A percentile compares a stretch with the other conserved stretches of the same genome.
Evolutionary conservation across 768 basidiomycete genomes (phyloP).

Genomic region (Lentinula raphanica): DNA sequence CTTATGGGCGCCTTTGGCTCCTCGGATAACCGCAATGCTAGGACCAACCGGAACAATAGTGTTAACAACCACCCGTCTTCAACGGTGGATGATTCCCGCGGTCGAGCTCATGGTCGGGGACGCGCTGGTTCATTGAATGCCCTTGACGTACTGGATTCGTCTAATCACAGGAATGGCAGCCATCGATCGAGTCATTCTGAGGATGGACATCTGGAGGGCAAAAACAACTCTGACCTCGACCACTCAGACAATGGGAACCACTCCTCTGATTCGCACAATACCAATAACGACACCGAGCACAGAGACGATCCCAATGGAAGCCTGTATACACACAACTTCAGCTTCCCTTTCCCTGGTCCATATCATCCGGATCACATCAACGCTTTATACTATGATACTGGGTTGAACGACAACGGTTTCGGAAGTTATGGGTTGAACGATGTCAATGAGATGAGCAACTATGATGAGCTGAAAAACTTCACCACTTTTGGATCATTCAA

Average conservation of each 20-base stretch:
- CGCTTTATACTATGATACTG: slow-evolving; percentile 36
- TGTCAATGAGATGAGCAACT: neutral
- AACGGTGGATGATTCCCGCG: neutral
- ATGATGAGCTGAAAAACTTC: neutral
- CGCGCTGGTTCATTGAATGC: neutral
- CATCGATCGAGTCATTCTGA: neutral
- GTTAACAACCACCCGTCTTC: neutral
- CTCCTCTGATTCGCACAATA: neutral
- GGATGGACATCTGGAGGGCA: neutral
- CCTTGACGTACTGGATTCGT: neutral
- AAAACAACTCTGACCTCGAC: slow-evolving; percentile 12
- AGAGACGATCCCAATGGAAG: neutral
- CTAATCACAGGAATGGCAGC: neutral
- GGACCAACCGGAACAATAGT: neutral
- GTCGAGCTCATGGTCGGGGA: neutral
- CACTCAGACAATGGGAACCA: slow-evolving; percentile 14
- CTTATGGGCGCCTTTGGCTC: slow-evolving; percentile 40
- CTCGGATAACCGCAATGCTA: neutral
- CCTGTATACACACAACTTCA: slow-evolving; percentile 31
- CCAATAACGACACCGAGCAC: neutral
- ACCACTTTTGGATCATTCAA: neutral
- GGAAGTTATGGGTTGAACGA: neutral
- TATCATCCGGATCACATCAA: slow-evolving; percentile 70
- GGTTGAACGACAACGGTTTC: neutral
- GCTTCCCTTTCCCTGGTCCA: slow-evolving; percentile 57